Evolutionary conservation across 129 eudicot genomes (phyloP).

Genomic region (Flaveria ramosissima): DNA sequence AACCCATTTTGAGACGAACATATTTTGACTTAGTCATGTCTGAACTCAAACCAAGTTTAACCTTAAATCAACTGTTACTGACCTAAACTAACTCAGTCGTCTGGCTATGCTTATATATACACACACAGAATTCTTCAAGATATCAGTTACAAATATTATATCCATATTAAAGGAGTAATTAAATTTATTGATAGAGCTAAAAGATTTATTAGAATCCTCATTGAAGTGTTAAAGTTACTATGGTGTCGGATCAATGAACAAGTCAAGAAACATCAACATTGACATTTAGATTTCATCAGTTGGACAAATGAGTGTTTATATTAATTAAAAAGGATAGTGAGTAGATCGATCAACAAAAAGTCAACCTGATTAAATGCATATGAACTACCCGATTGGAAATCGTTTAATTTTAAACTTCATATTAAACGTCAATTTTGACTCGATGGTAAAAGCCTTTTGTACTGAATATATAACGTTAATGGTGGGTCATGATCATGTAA

Average conservation of each 20-base stretch:
- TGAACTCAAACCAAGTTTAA: too few relatives aligned
- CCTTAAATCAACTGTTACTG: neutral
- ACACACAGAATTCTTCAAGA: too few relatives aligned
- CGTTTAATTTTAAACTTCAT: neutral
- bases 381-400: constrained; percentile 4
- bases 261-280: neutral
- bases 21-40: too few relatives aligned
- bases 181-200: too few relatives aligned
- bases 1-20: too few relatives aligned
- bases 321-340: neutral
- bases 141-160: neutral
- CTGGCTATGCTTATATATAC: too few relatives aligned
- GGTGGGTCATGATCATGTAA: constrained; percentile 12
- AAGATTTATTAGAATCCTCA: neutral
- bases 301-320: neutral
- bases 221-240: neutral
- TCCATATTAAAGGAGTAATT: neutral
- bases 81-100: too few relatives aligned
- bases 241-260: neutral
- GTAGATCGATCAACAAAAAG: constrained; percentile 1
- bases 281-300: neutral
- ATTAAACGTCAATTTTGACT: neutral
- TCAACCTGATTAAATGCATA: constrained; percentile 28
- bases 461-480: neutral
- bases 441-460: neutral